Evolutionary conservation across 139 green algal species (phyloP).

Genomic region (Pleodorina starrii): DNA sequence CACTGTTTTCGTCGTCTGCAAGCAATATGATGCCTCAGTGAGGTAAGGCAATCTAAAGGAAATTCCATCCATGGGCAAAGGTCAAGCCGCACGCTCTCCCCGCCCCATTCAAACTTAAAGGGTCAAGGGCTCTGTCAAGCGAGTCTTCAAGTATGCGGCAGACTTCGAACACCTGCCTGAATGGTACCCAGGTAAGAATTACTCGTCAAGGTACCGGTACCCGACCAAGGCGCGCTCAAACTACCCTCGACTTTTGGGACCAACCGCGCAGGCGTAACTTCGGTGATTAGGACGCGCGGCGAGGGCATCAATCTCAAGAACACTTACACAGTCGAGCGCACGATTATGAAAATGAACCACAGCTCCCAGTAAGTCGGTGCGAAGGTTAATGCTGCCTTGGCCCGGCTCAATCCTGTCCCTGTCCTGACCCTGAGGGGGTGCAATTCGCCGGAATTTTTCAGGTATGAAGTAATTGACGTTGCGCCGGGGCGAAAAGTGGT

Average conservation of each 20-base stretch:
- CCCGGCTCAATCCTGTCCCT: not conserved
- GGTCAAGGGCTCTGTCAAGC: not conserved
- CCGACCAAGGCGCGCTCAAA: too few relatives aligned
- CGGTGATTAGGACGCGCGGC: not conserved
- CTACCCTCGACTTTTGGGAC: not conserved
- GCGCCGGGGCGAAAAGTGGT: slow-evolving; percentile 30
- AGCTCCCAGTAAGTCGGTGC: not conserved
- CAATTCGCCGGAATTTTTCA: too few relatives aligned
- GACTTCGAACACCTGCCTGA: slow-evolving; percentile 30
- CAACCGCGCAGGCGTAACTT: slow-evolving; percentile 2
- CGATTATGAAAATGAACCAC: slow-evolving; percentile 38
- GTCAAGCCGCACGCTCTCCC: not conserved
- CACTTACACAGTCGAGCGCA: slow-evolving; percentile 29
- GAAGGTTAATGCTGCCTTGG: not conserved
- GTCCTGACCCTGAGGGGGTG: too few relatives aligned
- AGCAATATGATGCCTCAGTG: slow-evolving; percentile 26
- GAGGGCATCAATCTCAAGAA: slow-evolving; percentile 36
- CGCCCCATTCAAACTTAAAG: slow-evolving; percentile 16
- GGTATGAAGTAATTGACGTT: slow-evolving; percentile 37
- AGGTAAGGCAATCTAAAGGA: not conserved
- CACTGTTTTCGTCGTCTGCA: not conserved
- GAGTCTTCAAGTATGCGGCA: slow-evolving; percentile 40
- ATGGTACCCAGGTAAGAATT: slow-evolving; percentile 41
- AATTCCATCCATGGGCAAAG: not conserved
- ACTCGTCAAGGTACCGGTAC: too few relatives aligned